Base-by-base conservation (phyloP, 306 rosid genomes). In the Cicer arietinum region DNA sequence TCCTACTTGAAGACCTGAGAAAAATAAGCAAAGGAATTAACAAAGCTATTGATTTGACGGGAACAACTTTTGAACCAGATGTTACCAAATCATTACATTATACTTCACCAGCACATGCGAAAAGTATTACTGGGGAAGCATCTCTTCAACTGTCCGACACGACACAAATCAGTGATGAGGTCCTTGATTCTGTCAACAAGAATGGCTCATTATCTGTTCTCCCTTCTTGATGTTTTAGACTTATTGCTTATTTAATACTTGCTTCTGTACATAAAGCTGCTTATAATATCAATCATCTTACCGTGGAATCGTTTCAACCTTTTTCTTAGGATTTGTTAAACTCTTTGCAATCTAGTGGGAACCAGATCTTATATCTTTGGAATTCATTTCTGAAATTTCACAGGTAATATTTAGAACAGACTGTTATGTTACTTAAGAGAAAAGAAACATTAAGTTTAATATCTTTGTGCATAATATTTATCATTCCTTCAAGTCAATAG, bases 351-450 rank as follows among this genome's bases (percentile, higher is more conserved):
- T 71, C 82, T 62, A 69, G 90, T 82, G 97, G 96, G 5, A 89
- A 90, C 75, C 93, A 90, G 87, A 81, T 92, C 37, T 74, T 74
- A 11, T 78, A 69, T 83, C 85, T 94, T 67, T 94, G 99, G 97
- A 94, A 88, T 69, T 82, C 73, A n/a, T 94, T 92, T 88, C 64
- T 92, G 81, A 84, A 81, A 44, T 94, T 94, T 82, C 99, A 92
- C 87, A 92, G 99, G 99, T 94, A 54, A 30, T 30, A 30, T 30
- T 30, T 30, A 30, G 37, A 30, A 30, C 37, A 53, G 58, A 35
- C 10, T 25, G 42, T 54, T 56, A 40, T 54, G 48, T 20, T 57
- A 45, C 37, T 30, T 72, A 14, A 73, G 68, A 50, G 40, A 74
- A 78, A 76, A 6, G 40, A 57, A 54, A 73, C 12, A n/a, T 30